Evolutionary conservation across 768 basidiomycete genomes (phyloP).

Genomic region (Tylopilus subfusipes): DNA sequence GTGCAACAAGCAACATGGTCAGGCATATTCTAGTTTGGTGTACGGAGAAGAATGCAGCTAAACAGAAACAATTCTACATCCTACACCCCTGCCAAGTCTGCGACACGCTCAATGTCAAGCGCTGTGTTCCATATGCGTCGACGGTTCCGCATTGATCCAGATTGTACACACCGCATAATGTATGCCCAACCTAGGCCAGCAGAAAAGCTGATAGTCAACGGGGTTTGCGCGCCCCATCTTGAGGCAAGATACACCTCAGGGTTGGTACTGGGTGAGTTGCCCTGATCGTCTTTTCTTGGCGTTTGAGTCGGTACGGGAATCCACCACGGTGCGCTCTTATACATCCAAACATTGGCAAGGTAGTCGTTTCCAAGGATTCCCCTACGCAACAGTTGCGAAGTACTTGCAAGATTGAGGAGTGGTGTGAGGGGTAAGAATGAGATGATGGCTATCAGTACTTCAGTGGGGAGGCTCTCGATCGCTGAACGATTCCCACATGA

Average conservation of each 20-base stretch:
- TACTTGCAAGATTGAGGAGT: not conserved
- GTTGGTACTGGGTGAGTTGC: no score
- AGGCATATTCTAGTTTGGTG: no score
- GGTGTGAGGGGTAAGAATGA: not conserved
- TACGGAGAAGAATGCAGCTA: not conserved
- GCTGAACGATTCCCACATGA: not conserved
- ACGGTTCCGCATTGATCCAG: slow-evolving; percentile 1
- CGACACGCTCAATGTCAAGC: not conserved
- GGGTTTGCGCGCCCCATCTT: not conserved
- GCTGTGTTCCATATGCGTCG: not conserved
- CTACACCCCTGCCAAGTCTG: not conserved
- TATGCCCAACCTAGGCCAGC: not conserved
- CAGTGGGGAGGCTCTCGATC: not conserved
- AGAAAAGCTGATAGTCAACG: not conserved
- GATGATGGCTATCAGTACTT: not conserved
- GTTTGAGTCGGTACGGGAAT: not conserved
- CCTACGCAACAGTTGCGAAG: not conserved
- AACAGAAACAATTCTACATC: not conserved
- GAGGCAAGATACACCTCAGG: not conserved
- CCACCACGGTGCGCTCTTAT: not conserved
- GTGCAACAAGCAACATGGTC: no score
- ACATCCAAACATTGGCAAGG: not conserved
- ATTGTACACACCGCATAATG: not conserved
- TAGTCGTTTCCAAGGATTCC: not conserved
- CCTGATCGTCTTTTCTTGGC: not conserved